Base-by-base conservation (phyloP, 805 yeast genomes). In the Ogataea salicorniae region DNA sequence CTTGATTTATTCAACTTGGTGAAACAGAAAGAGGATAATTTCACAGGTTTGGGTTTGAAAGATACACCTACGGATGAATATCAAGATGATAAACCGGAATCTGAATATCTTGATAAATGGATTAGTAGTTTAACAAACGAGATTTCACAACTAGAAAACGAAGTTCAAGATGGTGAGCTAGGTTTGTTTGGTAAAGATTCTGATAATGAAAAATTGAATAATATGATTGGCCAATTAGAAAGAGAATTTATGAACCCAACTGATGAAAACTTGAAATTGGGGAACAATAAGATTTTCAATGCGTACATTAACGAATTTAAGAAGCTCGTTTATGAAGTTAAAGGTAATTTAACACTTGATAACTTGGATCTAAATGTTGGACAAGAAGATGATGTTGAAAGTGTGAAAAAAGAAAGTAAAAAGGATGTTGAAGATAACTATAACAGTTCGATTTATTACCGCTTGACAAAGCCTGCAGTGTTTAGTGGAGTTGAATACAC, bases 281-380 rank as follows among this genome's bases (percentile, higher is more conserved):
- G 44, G 8, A 62, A 62, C 45, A 57, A 63, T 49, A 37, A 39
- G 22, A 44, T 60, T 9, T 53, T 52, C 34, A 13, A 37, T 9
- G 51, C 51, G 17, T 63, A 60, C 46, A 38, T 51, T 3, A 39
- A 43, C 14, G 49, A 50, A 40, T 60, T 53, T 45, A 39, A 47
- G 37, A 53, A 49, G 41, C 11, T 43, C 8, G 48, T 62, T 11
- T 62, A 59, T 47, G 66, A 61, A 51, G 59, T 61, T 17, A 52
- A 51, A 20, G 63, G 63, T 13, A 44, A 47, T 37, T 20, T 57
- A 35, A 41, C 45, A 15, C 51, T 43, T 23, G 47, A 49, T 13
- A 42, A 46, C 15, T 49, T 54, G 26, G 47, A 53, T 34, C 36
- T 53, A 23, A 54, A 55, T 33, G 53, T 49, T 8, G 61, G 54